Percentiles rank a stretch among this genome's conserved stretches.
phyloP scores from a whole-genome alignment of 768 basidiomycete genomes.

The Mycena metata region DNA sequence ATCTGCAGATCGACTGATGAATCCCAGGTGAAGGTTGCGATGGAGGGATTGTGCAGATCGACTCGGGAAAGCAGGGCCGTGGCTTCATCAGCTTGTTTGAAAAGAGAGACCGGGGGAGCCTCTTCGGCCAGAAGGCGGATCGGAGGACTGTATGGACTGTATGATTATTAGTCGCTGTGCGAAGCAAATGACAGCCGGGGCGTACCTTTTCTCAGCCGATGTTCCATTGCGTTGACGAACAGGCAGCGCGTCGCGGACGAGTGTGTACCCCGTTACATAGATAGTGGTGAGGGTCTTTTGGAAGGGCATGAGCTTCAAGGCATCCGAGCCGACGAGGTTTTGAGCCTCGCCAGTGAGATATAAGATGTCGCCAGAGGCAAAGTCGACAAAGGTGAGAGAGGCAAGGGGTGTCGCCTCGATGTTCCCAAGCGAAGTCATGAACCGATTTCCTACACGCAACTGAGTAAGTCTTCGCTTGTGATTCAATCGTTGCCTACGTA shows the following conservation, averaged over 20 bases:
- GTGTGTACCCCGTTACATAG: constrained; percentile 63
- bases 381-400: constrained; percentile 68
- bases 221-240: constrained; percentile 58
- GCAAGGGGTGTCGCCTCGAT: constrained; percentile 70
- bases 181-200: not conserved
- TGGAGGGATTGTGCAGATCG: constrained; percentile 58
- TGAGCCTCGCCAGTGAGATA: constrained; percentile 72
- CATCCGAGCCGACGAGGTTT: constrained; percentile 62
- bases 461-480: constrained; percentile 3
- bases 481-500: constrained; percentile 40
- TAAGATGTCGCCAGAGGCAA: constrained; percentile 66
- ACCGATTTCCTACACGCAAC: constrained; percentile 62
- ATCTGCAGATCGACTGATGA: constrained; percentile 50
- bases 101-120: constrained; percentile 42
- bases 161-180: constrained; percentile 33
- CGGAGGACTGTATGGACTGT: constrained; percentile 72
- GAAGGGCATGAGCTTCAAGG: constrained; percentile 68
- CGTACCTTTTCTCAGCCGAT: constrained; percentile 41
- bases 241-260: constrained; percentile 68
- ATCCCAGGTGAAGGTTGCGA: constrained; percentile 69
- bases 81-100: constrained; percentile 45
- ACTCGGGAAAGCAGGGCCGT: constrained; percentile 56
- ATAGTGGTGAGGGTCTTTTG: constrained; percentile 65
- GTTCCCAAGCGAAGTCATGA: constrained; percentile 76
- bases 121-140: constrained; percentile 67